Percentiles rank a stretch among this genome's conserved stretches.
These are phyloP conservation scores for Zancudomyces culisetae DNA, from an alignment of 371 early-diverging fungal genomes.

Conservation along the genomic window DNA sequence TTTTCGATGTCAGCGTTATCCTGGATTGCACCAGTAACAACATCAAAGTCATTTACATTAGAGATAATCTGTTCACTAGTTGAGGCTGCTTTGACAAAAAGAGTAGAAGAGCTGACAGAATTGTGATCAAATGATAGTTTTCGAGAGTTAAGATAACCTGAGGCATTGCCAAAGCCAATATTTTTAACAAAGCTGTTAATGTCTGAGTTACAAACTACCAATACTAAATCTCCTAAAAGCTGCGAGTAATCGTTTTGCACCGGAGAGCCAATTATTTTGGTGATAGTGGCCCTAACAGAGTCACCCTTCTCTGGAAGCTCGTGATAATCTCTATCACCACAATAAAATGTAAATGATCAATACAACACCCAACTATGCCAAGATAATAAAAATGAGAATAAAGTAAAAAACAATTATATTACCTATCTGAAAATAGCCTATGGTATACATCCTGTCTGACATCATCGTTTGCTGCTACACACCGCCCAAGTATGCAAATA, in stretches of 20 bases:
- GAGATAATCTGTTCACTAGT: constrained; percentile 4
- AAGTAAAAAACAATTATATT: too few species aligned
- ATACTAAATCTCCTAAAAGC: constrained; percentile 49
- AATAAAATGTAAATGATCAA: too few species aligned
- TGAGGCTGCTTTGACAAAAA: not conserved
- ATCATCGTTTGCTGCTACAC: constrained; percentile 8
- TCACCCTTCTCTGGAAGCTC: constrained; percentile 53
- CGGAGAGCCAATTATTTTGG: constrained; percentile 51
- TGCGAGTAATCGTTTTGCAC: constrained; percentile 21
- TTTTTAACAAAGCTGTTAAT: constrained; percentile 47
- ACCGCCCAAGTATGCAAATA: constrained; percentile 11
- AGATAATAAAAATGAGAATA: too few species aligned
- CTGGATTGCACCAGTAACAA: constrained; percentile 1
- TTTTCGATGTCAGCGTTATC: constrained; percentile 1
- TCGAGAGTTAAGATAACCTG: constrained; percentile 61
- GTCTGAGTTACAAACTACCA: constrained; percentile 53
- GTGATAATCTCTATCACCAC: constrained; percentile 40
- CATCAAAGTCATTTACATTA: not conserved
- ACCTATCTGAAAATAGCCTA: constrained; percentile 1
- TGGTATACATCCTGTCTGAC: constrained; percentile 8
- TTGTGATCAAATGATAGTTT: constrained; percentile 28
- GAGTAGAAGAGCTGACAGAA: not conserved
- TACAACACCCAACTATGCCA: too few species aligned
- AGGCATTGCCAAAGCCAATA: constrained; percentile 83
- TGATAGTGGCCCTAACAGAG: constrained; percentile 38